phyloP scores from a whole-genome alignment of 2,329 filamentous ascomycete species.

The Periconia sp. region DNA sequence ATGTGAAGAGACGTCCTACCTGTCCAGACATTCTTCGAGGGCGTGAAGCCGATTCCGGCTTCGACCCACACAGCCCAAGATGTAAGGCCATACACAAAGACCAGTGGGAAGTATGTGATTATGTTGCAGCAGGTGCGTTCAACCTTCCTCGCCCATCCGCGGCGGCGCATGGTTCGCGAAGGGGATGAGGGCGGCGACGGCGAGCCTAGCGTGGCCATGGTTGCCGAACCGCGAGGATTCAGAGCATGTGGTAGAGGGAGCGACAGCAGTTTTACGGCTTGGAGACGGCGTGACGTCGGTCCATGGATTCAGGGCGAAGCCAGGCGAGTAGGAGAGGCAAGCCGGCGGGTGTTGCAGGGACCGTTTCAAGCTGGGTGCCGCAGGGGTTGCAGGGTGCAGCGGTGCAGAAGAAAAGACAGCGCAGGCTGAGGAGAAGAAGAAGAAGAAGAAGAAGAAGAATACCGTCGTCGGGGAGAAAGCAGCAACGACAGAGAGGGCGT shows the following conservation, averaged over 20 bases:
- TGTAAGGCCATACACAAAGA: conserved; percentile 88
- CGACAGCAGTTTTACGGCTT: conserved; percentile 8
- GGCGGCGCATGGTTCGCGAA: conserved; percentile 45
- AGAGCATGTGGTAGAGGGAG: conserved; percentile 26
- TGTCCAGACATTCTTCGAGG: conserved; percentile 43
- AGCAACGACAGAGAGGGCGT: background rate
- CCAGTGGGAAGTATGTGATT: conserved; percentile 82
- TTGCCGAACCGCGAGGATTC: conserved; percentile 22
- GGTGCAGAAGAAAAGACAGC: background rate
- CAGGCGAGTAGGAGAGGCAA: conserved; percentile 13
- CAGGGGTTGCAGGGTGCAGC: background rate
- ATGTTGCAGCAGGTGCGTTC: conserved; percentile 85
- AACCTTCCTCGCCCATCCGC: conserved; percentile 68
- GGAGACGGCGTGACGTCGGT: conserved; percentile 18
- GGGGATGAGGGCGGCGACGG: conserved; percentile 48
- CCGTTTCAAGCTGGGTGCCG: conserved; percentile 28
- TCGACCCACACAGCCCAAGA: conserved; percentile 94
- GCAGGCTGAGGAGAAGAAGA: background rate
- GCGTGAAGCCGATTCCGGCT: conserved; percentile 67
- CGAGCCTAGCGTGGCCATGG: conserved; percentile 48
- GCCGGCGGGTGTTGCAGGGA: conserved; percentile 21
- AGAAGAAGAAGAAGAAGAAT: background rate
- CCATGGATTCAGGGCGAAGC: conserved; percentile 7
- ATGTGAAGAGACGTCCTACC: conserved; percentile 26
- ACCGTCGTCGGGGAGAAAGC: background rate